Percentiles rank a stretch among this genome's conserved stretches.
phyloP scores from a whole-genome alignment of 2,329 filamentous ascomycete genomes.

The Aureobasidium musti region DNA sequence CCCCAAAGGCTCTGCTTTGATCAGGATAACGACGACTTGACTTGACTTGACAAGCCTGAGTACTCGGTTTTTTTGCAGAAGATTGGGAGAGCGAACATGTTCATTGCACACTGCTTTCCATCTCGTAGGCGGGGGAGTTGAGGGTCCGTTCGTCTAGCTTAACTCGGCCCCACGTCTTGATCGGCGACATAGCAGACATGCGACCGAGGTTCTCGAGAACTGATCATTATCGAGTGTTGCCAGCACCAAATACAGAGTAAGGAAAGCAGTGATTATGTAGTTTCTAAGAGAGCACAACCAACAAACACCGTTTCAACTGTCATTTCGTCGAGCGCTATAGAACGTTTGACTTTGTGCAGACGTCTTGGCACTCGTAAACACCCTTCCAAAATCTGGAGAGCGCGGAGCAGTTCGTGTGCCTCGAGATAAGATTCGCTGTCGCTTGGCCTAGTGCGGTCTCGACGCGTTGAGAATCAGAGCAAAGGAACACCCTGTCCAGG shows the following conservation, averaged over 20 bases:
- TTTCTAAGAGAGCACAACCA: neutral
- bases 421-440: constrained; percentile 20
- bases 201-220: neutral
- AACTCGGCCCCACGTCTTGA: constrained; percentile 1
- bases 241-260: neutral
- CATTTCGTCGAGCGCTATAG: neutral
- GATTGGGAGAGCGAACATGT: neutral
- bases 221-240: too few relatives aligned
- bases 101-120: neutral
- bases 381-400: constrained; percentile 3
- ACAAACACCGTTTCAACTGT: neutral
- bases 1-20: neutral
- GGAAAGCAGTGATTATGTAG: neutral
- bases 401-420: constrained; percentile 21
- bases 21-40: neutral
- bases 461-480: constrained; percentile 1
- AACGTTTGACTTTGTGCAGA: neutral
- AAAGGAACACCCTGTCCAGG: neutral
- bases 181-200: neutral
- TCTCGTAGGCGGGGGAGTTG: neutral
- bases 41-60: too few relatives aligned
- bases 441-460: constrained; percentile 14
- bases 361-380: neutral
- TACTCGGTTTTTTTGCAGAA: too few relatives aligned
- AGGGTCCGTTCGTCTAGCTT: constrained; percentile 7